Evolutionary conservation across 129 eudicot species (phyloP), one percentile per base, ranked within the genome.

Genomic region (Pittosporum tobira): DNA sequence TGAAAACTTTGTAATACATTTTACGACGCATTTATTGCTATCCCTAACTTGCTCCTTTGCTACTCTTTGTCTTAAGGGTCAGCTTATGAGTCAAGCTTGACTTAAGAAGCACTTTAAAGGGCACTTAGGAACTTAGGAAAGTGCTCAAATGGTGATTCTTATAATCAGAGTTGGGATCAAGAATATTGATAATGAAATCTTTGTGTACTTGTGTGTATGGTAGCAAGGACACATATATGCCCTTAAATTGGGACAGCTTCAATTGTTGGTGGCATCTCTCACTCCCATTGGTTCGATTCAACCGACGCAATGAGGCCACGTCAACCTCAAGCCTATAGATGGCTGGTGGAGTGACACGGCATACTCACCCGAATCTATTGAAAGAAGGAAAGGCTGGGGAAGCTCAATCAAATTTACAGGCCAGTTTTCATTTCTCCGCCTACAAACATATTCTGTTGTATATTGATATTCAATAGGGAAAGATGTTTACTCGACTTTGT

Each of bases 341-440:
- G 62, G 62, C 53, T 28, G 42, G 29, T 31, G 16, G 22, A 7
- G 36, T 16, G 54, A 43, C 62, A 65, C 62, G 45, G 43, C 70
- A 43, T 25, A 12, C 11, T 36, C 45, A 9, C 44, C 13, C 53
- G 19, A n/a, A 52, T 65, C 62, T 54, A 11, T 0, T 51, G 51
- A 20, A 50, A 65, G 21, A 53, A 24, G 51, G 52, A 65, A 26
- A 26, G 53, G 44, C 25, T 12, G 51, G 69, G 47, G 25, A 53
- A 53, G 70, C 70, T 51, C 29, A 52, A 53, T 52, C 44, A 42
- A 42, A 53, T 40, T 31, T 23, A 2, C 18, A 20, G 11, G 18
- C 64, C 50, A 43, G 1, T 42, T 25, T 42, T 21, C 46, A 46
- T 25, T 46, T 58, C 49, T 24, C 42, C 37, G 14, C 37, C 20